Evolutionary conservation across 139 green algal species (phyloP).

Genomic region (Mesotaenium endlicherianum): DNA sequence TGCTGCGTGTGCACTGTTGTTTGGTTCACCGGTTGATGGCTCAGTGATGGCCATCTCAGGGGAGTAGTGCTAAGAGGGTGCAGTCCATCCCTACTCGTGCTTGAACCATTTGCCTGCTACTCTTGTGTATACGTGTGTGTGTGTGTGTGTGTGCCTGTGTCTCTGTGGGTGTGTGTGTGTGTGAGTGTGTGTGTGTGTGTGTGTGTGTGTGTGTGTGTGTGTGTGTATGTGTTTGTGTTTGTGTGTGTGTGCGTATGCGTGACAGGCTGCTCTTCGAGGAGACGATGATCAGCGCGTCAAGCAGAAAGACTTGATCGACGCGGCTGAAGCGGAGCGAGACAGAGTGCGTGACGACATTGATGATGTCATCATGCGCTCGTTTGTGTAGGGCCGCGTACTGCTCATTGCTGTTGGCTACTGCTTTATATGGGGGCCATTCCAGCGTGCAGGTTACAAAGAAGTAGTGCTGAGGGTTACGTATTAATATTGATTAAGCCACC

Average conservation of each 20-base stretch:
- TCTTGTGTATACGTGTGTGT: not conserved
- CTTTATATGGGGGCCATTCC: not conserved
- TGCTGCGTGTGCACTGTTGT: too few relatives aligned
- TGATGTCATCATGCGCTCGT: slow-evolving; percentile 9
- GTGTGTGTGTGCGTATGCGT: not conserved
- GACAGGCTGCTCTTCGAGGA: not conserved
- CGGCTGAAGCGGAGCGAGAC: slow-evolving; percentile 4
- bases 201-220: not conserved
- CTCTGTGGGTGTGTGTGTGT: not conserved
- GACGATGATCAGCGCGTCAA: not conserved
- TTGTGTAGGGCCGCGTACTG: not conserved
- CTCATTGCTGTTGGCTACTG: not conserved
- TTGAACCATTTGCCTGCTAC: not conserved
- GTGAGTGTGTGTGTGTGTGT: not conserved
- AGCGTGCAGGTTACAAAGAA: not conserved
- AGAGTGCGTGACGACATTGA: not conserved
- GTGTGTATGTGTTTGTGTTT: not conserved
- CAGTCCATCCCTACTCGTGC: not conserved
- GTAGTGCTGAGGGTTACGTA: not conserved
- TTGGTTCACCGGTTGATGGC: too few relatives aligned
- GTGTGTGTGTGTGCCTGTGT: not conserved
- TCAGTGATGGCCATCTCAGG: too few relatives aligned
- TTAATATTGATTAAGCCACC: not conserved
- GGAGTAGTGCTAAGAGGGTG: too few relatives aligned
- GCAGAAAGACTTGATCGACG: slow-evolving; percentile 9